phyloP scores from a whole-genome alignment of 1,284 basidiomycete species.

The Microbotryomycetes sp. region DNA sequence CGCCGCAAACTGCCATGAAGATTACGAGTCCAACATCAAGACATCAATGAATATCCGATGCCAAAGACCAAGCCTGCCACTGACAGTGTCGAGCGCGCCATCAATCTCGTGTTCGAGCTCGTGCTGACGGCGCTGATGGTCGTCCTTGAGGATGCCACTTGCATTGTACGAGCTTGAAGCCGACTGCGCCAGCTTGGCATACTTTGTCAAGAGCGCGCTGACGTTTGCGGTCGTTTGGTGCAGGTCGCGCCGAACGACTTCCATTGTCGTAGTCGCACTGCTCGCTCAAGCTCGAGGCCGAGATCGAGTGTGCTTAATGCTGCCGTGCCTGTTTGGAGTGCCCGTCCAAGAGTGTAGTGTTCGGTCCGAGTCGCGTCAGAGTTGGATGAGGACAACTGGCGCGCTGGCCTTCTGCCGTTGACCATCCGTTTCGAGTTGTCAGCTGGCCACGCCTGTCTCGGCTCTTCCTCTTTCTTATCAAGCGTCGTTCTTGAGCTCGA shows the following conservation, averaged over 20 bases:
- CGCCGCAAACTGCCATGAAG: slow-evolving; percentile 8
- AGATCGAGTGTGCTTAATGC: too few species aligned
- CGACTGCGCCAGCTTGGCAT: slow-evolving; percentile 72
- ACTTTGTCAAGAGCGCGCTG: slow-evolving; percentile 87
- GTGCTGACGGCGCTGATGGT: slow-evolving; percentile 46
- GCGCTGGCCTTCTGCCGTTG: too few species aligned
- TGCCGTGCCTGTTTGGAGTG: too few species aligned
- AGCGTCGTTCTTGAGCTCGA: too few species aligned
- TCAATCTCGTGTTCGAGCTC: slow-evolving; percentile 68
- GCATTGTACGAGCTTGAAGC: slow-evolving; percentile 50
- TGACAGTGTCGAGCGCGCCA: slow-evolving; percentile 76
- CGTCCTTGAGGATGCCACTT: slow-evolving; percentile 43
- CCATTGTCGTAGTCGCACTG: too few species aligned
- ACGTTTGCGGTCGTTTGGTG: slow-evolving; percentile 22
- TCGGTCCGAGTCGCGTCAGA: too few species aligned
- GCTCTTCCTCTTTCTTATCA: too few species aligned
- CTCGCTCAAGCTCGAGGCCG: too few species aligned
- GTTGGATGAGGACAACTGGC: too few species aligned
- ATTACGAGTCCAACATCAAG: neutral
- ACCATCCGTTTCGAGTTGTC: too few species aligned
- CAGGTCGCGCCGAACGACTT: slow-evolving; percentile 20
- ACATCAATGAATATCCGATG: slow-evolving; percentile 25
- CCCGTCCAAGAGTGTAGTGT: too few species aligned
- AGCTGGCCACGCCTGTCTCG: too few species aligned
- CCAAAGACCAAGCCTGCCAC: slow-evolving; percentile 33